phyloP scores from a whole-genome alignment of 177 flowering plant species.

The Vitis hybrid region DNA sequence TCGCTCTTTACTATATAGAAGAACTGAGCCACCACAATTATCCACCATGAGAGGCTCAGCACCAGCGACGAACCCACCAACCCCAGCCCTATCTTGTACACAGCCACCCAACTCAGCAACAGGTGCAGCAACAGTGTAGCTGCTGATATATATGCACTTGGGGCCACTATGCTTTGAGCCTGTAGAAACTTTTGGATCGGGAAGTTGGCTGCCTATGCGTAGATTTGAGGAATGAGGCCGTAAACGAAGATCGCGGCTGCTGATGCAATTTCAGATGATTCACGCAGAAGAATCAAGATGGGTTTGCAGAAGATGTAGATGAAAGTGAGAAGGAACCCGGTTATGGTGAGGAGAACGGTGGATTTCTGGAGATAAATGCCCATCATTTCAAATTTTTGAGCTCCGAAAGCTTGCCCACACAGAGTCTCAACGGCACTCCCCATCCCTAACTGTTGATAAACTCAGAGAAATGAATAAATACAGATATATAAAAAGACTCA shows the following conservation, averaged over 20 bases:
- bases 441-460: slow-evolving; percentile 54
- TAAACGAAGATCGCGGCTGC: slow-evolving; percentile 27
- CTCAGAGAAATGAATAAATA: neutral
- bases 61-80: slow-evolving; percentile 64
- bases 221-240: slow-evolving; percentile 69
- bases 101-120: slow-evolving; percentile 59
- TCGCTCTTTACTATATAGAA: slow-evolving; percentile 35
- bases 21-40: slow-evolving; percentile 61
- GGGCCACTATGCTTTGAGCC: slow-evolving; percentile 73
- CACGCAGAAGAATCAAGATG: slow-evolving; percentile 21
- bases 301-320: slow-evolving; percentile 25
- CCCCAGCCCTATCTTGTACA: slow-evolving; percentile 57
- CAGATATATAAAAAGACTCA: neutral
- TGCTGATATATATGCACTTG: slow-evolving; percentile 34
- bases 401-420: slow-evolving; percentile 74
- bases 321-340: slow-evolving; percentile 18
- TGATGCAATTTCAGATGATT: slow-evolving; percentile 20
- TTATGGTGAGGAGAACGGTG: slow-evolving; percentile 17
- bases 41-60: slow-evolving; percentile 68
- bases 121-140: slow-evolving; percentile 48
- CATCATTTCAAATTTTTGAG: slow-evolving; percentile 39
- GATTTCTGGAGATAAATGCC: slow-evolving; percentile 41
- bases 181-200: slow-evolving; percentile 80
- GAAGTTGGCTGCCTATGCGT: slow-evolving; percentile 64
- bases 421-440: slow-evolving; percentile 73